Base-by-base conservation (phyloP, 345 rosid species). In the Acer saccharum region DNA sequence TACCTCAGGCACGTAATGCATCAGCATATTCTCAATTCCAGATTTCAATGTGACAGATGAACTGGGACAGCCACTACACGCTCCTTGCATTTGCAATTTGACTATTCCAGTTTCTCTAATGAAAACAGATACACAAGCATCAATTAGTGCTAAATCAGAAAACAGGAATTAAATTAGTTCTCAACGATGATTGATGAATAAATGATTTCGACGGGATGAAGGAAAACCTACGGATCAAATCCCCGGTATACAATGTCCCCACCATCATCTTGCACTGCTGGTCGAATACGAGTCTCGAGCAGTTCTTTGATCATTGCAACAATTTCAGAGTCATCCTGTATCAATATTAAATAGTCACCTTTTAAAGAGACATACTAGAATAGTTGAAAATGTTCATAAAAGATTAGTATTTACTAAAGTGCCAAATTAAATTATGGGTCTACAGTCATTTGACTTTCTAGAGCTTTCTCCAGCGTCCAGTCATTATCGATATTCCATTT, bases 1-100 rank as follows among this genome's bases (percentile, higher is more conserved):
- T 91, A 96, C 99, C 92, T 96, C 99, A 10, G 98, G 89, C 41
- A 96, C 90, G 78, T 96, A 96, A 84, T 96, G 99, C 99, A 96
- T 96, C 76, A 96, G 84, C 99, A 96, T 96, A 86, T 94, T 96
- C 73, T 96, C 98, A 52, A 96, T 96, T 73, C 98, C 98, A 72
- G 98, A 96, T 88, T 96, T 96, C 87, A 96, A 79, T 68, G 99
- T 96, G 79, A 96, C 98, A 21, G 99, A 88, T 69, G 98, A 96
- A 83, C 98, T 96, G 21, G 98, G 99, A 83, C 99, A 96, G 76
- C 99, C 99, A 61, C 98, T 96, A 83, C 99, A 96, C 44, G 98
- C 98, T 82, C 98, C 97, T 87, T 96, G 98, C 99, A 96, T 94
- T 78, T 84, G 80, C 88, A 96, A 87, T 86, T 90, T 96, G 78